Conservation (phyloP, 805 yeast species). For the Saccharomyces jurei region DNA sequence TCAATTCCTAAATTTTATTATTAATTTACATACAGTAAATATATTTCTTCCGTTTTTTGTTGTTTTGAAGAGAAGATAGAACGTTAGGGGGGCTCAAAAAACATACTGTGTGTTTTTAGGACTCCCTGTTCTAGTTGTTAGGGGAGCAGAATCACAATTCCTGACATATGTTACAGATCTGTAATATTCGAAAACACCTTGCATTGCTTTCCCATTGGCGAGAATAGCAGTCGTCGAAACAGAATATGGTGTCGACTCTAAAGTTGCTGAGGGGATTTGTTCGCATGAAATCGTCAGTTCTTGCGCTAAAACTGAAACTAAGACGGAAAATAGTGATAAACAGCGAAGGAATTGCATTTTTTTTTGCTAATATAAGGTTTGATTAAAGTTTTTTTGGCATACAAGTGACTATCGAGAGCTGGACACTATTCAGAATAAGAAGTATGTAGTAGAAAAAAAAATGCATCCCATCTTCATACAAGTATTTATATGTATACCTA, state of each 20-base stretch:
- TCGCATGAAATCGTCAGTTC: constrained; percentile 12
- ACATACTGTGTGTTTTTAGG: neutral
- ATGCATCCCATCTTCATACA: neutral
- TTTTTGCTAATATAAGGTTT: neutral
- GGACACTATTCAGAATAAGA: neutral
- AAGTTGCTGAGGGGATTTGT: constrained; percentile 15
- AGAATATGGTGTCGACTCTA: constrained; percentile 23
- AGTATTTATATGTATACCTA: neutral
- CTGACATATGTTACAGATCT: constrained; percentile 18
- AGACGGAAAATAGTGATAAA: neutral
- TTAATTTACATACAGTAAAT: neutral
- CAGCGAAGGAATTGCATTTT: constrained; percentile 2
- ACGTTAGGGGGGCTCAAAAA: neutral
- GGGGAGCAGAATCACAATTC: constrained; percentile 12
- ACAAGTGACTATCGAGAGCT: neutral
- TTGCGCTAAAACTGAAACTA: constrained; percentile 1
- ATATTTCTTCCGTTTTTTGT: neutral
- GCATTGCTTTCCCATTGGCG: constrained; percentile 11
- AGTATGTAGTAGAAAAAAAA: neutral
- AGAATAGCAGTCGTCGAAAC: constrained; percentile 11
- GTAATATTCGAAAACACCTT: constrained; percentile 19
- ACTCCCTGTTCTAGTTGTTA: constrained; percentile 1
- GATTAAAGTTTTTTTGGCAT: neutral
- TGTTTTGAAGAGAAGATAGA: neutral
- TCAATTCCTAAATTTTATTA: neutral